Percentiles rank a stretch among this genome's conserved stretches.
These are phyloP conservation scores for Epichloe aotearoae DNA, from an alignment of 2,329 filamentous ascomycete species.

Conservation along the genomic window DNA sequence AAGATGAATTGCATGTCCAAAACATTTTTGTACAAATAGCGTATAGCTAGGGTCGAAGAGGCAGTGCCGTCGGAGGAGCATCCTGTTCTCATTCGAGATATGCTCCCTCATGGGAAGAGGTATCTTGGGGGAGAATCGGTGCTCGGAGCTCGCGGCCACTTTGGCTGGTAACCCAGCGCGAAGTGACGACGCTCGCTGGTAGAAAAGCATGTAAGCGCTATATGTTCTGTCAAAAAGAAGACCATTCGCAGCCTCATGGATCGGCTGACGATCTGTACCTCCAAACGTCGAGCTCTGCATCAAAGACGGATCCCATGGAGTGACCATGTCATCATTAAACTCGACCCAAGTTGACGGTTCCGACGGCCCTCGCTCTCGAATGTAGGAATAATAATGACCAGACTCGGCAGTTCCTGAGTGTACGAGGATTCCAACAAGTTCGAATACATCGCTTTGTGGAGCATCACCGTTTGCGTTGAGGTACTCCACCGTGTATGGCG, in stretches of 20 bases:
- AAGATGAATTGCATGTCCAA: constrained; percentile 41
- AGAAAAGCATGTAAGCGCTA: constrained; percentile 98
- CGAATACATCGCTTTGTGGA: constrained; percentile 60
- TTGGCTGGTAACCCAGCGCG: constrained; percentile 15
- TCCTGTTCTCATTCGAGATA: constrained; percentile 59
- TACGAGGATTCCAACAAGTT: constrained; percentile 88
- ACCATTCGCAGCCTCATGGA: constrained; percentile 29
- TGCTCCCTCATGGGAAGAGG: constrained; percentile 35
- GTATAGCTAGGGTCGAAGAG: constrained; percentile 63
- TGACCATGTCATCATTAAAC: constrained; percentile 85
- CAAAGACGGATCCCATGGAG: constrained; percentile 56
- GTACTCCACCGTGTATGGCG: constrained; percentile 77
- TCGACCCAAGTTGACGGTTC: constrained; percentile 58
- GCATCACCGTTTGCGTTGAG: constrained; percentile 47
- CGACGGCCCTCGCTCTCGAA: constrained; percentile 58
- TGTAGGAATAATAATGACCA: constrained; percentile 95
- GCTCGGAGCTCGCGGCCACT: not conserved
- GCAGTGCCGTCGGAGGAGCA: constrained; percentile 63
- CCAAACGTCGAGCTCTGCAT: constrained; percentile 73
- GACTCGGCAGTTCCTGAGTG: constrained; percentile 88
- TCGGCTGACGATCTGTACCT: constrained; percentile 41
- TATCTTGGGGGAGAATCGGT: constrained; percentile 28
- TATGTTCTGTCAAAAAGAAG: constrained; percentile 52
- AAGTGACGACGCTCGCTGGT: constrained; percentile 64
- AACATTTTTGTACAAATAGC: constrained; percentile 49